A percentile compares a stretch with the other conserved stretches of the same genome.
phyloP scores from a whole-genome alignment of 2,329 filamentous ascomycete species.

The Tetracladium maxilliforme region DNA sequence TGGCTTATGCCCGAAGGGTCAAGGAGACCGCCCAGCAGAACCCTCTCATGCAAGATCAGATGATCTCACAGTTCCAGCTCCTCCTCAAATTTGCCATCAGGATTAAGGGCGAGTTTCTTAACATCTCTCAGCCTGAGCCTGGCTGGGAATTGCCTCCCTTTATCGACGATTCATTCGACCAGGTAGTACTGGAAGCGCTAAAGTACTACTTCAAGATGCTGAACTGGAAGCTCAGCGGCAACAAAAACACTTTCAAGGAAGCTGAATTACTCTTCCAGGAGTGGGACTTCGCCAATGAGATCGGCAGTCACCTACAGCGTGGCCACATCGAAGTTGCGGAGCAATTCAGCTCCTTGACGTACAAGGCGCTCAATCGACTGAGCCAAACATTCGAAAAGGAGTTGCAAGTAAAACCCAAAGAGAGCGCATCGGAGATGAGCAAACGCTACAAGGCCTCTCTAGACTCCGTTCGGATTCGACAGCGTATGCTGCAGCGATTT shows the following conservation, averaged over 20 bases:
- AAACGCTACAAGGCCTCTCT: conserved; percentile 92
- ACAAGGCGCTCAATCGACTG: conserved; percentile 78
- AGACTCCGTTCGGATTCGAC: conserved; percentile 89
- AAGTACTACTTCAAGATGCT: conserved; percentile 99
- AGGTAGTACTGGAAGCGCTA: conserved; percentile 78
- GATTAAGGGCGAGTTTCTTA: conserved; percentile 80
- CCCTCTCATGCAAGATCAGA: conserved; percentile 88
- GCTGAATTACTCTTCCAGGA: conserved; percentile 94
- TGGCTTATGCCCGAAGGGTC: conserved; percentile 88
- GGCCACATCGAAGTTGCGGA: conserved; percentile 95
- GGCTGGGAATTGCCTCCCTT: conserved; percentile 94
- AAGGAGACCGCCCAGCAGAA: conserved; percentile 89
- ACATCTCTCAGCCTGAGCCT: conserved; percentile 71
- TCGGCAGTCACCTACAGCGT: conserved; percentile 79
- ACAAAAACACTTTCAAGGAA: conserved; percentile 99
- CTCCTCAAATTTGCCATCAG: conserved; percentile 80
- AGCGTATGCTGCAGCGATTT: conserved; percentile 93
- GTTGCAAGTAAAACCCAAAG: conserved; percentile 68
- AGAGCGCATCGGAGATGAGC: conserved; percentile 79
- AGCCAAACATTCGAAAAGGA: conserved; percentile 88
- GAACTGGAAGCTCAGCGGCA: conserved; percentile 93
- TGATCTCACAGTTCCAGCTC: conserved; percentile 94
- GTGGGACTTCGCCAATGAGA: conserved; percentile 93
- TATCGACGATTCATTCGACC: conserved; percentile 92
- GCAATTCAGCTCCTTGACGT: conserved; percentile 88